Base-by-base conservation (phyloP, 73 alveolate species). In the Strombidium stylifer region DNA sequence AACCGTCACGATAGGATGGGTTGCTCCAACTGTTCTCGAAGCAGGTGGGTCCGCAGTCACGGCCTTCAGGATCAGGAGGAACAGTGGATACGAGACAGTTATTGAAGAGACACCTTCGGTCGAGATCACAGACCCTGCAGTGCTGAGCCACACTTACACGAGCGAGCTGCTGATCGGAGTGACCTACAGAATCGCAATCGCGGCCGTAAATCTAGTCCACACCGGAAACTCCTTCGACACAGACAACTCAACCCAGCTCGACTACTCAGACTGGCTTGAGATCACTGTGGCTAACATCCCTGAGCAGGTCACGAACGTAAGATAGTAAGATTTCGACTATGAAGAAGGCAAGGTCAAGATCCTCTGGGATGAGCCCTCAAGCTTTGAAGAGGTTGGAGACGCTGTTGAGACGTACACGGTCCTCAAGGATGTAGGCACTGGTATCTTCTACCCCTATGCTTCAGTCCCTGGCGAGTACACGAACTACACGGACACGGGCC, bases 11-110 rank as follows among this genome's bases (percentile, higher is more conserved):
- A 26, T 79, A 11, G 5, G 16, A 24, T 79, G 90, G 90, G 27
- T 42, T 11, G 52, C 34, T 1, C 71, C 73, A 5, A 23, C 53
- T 3, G 49, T 20, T 18, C n/a, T 10, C 4, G 59, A 49, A 1
- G 24, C 37, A 16, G 90, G 90, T 39, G 90, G 90, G 8, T 79
- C 90, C 1, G 61, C 73, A n/a, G 48, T 79, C 21, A 20, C 55
- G 0, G 84, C 76, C 6, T 79, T 69, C 46, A 52, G 69, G n/a
- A 19, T 69, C 4, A 56, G 57, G 37, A 58, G 41, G 18, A 60
- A 79, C 48, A 58, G 51, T 26, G 90, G 90, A 5, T 69, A 41
- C 37, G 73, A 58, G 4, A 36, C 90, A 7, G 44, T 41, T 8
- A 58, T 67, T 21, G 37, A 39, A n/a, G 42, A 24, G 24, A n/a